Evolutionary conservation across 352 stramenopile species (phyloP), one percentile per base, ranked within the genome.

Genomic region (Phytopythium kandeliae): DNA sequence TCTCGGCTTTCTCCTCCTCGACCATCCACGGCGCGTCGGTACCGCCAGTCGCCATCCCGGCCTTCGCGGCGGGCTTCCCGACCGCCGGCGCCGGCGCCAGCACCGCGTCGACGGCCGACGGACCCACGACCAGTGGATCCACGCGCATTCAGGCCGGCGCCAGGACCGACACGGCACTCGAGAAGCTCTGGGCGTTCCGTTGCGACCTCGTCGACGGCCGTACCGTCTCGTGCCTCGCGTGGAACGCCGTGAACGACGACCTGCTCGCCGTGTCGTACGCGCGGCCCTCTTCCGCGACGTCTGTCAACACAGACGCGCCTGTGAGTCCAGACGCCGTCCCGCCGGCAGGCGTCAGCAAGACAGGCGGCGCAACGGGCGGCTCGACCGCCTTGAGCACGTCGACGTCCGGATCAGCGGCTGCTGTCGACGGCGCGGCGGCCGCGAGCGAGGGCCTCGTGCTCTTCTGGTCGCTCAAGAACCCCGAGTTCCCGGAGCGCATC

Each of bases 381-480:
- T 19, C 33, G 45, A 17, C 30, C 49, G n/a, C 38, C 57, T 22
- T 57, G 47, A 22, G 24, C 19, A 15, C 21, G 40, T 40, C 21
- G 16, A 58, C 26, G 11, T 33, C 38, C 11, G 34, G 19, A 0
- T 37, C 54, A 28, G 49, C 30, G 3, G 25, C 55, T 11, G 54
- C 37, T 10, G 50, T 45, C 2, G 41, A 34, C 17, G 15, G 17
- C 4, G 36, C 17, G 8, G 38, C 46, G 4, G 16, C 46, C 2
- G 26, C 58, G 19, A 65, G 65, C n/a, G 63, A 76, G n/a, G 89
- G 90, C 2, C 51, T 95, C 15, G 83, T 98, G n/a, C 65, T 97
- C 24, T 97, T 98, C 58, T 98, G 91, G 92, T 96, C 86, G 26
- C 65, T 97, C 19, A 92, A 87, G 44, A 98, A 98, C 59, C 89